Base-by-base conservation (phyloP, 148 eudicot genomes). In the Camellia sinensis region DNA sequence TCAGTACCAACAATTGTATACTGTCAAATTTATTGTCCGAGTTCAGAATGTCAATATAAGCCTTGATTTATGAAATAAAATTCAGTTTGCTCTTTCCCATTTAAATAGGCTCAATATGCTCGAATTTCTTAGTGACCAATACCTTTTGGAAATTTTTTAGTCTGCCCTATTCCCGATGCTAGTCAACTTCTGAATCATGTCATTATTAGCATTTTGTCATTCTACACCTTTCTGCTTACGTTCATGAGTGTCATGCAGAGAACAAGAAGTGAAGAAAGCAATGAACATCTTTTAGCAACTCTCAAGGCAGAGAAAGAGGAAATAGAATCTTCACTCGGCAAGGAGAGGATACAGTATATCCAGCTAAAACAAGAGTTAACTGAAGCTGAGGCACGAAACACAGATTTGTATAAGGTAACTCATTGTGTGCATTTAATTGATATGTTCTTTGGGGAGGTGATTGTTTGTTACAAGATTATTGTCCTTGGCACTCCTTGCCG, bases 401-500 rank as follows among this genome's bases (percentile, higher is more conserved):
- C 90, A 61, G 99, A 95, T 67, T 84, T 95, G 46, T 91, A 92
- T 83, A 90, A 93, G 97, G 99, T 95, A 81, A 80, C 68, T 57
- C 17, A 56, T 79, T 52, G 19, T 77, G 21, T 44, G 53, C 52
- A 45, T 22, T 22, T 57, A 12, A 68, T 62, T 63, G 37, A 5
- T 63, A 76, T 18, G 18, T 48, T 48, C 4, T 57, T 29, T 15
- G 8, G 41, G 66, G 53, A 59, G 59, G 54, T 52, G 59, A 66
- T 52, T 68, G 45, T 54, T 52, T 68, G 45, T 54, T n/a, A 29
- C 19, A 52, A 67, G 37, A 9, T 19, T 15, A 12, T 48, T 61
- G 44, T n/a, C 22, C 66, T 40, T 67, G 17, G 13, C 56, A 18
- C 22, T n/a, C 22, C 66, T 40, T 67, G 17, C n/a, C 56, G 22